A percentile compares a stretch with the other conserved stretches of the same genome.
Evolutionary conservation across 306 rosid species (phyloP).

Genomic region (Adenanthera pavonina): DNA sequence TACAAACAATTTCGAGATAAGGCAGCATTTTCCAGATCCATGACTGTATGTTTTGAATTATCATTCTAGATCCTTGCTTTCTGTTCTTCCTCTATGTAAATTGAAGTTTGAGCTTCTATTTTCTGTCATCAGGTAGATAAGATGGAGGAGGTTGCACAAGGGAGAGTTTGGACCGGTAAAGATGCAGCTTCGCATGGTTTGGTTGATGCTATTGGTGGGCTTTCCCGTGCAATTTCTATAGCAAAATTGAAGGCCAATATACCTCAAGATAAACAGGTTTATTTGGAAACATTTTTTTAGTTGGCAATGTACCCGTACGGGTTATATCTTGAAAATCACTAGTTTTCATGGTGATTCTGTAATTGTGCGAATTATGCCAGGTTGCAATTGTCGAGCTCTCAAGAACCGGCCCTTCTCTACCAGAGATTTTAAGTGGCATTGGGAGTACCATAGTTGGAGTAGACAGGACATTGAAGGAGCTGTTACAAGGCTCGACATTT

Average conservation of each 20-base stretch:
- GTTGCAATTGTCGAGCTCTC: slow-evolving; percentile 89
- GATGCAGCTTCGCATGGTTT: slow-evolving; percentile 84
- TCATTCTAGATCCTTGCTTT: slow-evolving; percentile 7
- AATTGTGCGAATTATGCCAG: slow-evolving; percentile 47
- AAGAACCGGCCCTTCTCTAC: slow-evolving; percentile 71
- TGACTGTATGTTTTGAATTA: slow-evolving; percentile 62
- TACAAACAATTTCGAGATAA: slow-evolving; percentile 88
- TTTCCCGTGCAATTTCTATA: slow-evolving; percentile 88
- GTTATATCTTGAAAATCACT: slow-evolving; percentile 23
- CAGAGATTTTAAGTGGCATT: slow-evolving; percentile 71
- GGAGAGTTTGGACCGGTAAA: slow-evolving; percentile 91
- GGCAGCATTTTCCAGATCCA: slow-evolving; percentile 88
- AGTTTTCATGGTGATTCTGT: slow-evolving; percentile 22
- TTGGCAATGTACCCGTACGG: background rate
- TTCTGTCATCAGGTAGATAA: slow-evolving; percentile 67
- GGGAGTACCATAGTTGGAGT: slow-evolving; percentile 72
- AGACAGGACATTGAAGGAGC: slow-evolving; percentile 64
- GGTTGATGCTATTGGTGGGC: slow-evolving; percentile 91
- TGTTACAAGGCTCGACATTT: slow-evolving; percentile 60
- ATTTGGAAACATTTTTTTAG: background rate
- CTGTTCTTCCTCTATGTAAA: slow-evolving; percentile 10
- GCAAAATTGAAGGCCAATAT: slow-evolving; percentile 92
- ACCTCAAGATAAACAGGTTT: slow-evolving; percentile 81
- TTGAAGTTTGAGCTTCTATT: slow-evolving; percentile 23
- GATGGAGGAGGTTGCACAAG: slow-evolving; percentile 96